Percentiles rank a stretch among this genome's conserved stretches.
These are phyloP conservation scores for Eucalyptus sp. DNA, from an alignment of 345 rosid genomes.

Conservation along the genomic window DNA sequence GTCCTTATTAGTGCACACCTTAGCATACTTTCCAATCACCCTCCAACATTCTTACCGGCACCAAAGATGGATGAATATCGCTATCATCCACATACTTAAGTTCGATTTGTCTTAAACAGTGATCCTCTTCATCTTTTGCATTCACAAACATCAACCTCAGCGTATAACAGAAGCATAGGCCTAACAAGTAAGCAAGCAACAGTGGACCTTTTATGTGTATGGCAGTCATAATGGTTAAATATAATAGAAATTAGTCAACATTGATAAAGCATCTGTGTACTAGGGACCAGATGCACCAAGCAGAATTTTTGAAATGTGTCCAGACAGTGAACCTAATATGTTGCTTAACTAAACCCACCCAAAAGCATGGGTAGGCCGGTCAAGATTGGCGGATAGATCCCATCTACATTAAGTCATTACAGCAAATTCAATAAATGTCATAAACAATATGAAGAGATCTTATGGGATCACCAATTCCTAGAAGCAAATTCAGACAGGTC, in stretches of 20 bases:
- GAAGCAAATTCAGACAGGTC: neutral
- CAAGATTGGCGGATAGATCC: neutral
- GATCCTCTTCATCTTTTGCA: neutral
- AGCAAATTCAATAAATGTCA: neutral
- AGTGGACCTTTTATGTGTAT: neutral
- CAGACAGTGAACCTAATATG: neutral
- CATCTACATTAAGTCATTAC: neutral
- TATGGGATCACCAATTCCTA: neutral
- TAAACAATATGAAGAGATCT: neutral
- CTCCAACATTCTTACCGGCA: neutral
- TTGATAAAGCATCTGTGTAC: neutral
- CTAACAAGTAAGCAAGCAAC: neutral
- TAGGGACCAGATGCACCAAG: neutral
- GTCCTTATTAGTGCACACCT: neutral
- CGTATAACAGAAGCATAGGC: neutral
- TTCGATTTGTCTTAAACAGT: neutral
- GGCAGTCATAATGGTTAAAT: neutral
- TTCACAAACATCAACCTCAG: neutral
- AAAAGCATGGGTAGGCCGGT: neutral
- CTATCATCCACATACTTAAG: neutral
- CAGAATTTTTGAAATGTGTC: neutral
- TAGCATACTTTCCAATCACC: neutral
- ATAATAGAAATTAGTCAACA: neutral
- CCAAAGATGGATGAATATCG: neutral
- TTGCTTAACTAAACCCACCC: neutral